phyloP scores from a whole-genome alignment of 441 rosid genomes.

The Eutrema salsugineum region DNA sequence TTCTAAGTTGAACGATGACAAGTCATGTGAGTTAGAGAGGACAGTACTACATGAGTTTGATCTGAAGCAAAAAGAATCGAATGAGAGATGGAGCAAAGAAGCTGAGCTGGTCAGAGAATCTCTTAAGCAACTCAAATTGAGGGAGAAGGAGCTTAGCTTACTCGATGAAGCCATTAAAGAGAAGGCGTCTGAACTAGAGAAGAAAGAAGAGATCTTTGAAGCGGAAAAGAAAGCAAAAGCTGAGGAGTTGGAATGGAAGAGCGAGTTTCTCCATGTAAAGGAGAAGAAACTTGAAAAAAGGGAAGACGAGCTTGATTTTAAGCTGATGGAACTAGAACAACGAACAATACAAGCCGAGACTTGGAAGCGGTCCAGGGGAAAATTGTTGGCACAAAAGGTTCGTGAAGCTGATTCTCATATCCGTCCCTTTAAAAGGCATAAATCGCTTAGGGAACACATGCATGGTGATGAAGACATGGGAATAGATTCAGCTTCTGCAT shows the following conservation, averaged over 20 bases:
- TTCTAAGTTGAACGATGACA: neutral
- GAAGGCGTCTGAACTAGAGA: neutral
- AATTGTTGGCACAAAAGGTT: too few species aligned
- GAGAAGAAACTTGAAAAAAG: constrained; percentile 2
- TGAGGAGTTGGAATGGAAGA: neutral
- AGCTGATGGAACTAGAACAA: too few species aligned
- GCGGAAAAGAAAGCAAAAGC: neutral
- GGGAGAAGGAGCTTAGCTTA: neutral
- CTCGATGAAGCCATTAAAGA: neutral
- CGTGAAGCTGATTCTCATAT: too few species aligned
- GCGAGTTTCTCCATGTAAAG: neutral
- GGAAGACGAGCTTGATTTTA: neutral
- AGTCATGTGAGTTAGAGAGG: neutral
- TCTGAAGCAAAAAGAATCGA: neutral
- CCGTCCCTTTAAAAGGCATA: too few species aligned
- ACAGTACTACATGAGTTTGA: neutral
- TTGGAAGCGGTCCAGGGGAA: too few species aligned
- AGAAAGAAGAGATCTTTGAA: neutral
- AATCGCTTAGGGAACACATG: too few species aligned
- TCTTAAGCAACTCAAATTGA: neutral
- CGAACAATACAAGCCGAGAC: too few species aligned
- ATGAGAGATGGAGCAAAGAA: neutral
- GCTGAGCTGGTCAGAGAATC: neutral
- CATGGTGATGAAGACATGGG: too few species aligned
- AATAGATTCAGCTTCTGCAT: neutral